These are phyloP conservation scores for Castanea mollissima DNA, from an alignment of 306 rosid genomes.

Conservation along the genomic window DNA sequence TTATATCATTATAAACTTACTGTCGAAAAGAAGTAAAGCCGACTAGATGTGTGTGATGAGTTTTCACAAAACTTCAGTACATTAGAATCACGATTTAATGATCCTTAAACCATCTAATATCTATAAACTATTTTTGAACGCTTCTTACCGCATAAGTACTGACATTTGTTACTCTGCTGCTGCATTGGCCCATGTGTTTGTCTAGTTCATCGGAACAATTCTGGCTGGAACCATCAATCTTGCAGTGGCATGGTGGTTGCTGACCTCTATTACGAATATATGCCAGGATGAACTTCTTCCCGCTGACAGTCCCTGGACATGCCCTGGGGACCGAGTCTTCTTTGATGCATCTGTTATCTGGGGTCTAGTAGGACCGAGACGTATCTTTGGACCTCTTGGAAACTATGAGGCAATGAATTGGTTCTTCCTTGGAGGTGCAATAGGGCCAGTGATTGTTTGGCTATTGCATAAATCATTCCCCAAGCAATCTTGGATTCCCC, in stretches of 20 bases:
- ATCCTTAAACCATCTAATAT: not conserved
- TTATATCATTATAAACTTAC: no score
- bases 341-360: constrained; percentile 87
- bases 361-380: constrained; percentile 77
- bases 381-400: constrained; percentile 67
- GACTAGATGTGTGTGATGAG: not conserved
- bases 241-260: constrained; percentile 77
- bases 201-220: constrained; percentile 72
- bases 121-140: not conserved
- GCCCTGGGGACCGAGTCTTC: constrained; percentile 71
- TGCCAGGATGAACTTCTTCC: constrained; percentile 62
- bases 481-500: constrained; percentile 64
- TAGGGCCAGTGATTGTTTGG: constrained; percentile 74
- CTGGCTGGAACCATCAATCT: constrained; percentile 83
- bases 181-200: constrained; percentile 10
- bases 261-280: constrained; percentile 49
- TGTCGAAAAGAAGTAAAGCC: not conserved
- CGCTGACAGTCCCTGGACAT: constrained; percentile 72
- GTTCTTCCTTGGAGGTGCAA: constrained; percentile 81
- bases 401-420: constrained; percentile 69
- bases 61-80: not conserved
- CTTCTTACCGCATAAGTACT: not conserved
- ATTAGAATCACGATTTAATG: not conserved
- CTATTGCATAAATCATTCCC: constrained; percentile 67
- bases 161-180: constrained; percentile 9